Evolutionary conservation across 805 yeast species (phyloP).

Genomic region (Pichia kluyveri): DNA sequence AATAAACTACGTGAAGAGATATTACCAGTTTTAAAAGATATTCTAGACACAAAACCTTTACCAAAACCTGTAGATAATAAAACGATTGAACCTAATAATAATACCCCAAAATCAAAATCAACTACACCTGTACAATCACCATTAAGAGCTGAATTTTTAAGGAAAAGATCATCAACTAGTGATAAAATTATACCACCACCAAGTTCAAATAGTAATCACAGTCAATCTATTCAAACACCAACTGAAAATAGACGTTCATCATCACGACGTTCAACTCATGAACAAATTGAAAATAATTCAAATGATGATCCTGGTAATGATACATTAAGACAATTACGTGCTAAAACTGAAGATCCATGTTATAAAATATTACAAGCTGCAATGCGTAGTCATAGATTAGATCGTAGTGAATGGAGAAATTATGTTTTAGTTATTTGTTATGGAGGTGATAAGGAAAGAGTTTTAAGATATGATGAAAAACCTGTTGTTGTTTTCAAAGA

Average conservation of each 20-base stretch:
- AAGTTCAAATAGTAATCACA: no score
- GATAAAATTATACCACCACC: no score
- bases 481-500: slow-evolving; percentile 84
- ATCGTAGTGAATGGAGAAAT: slow-evolving; percentile 74
- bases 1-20: slow-evolving; percentile 52
- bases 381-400: slow-evolving; percentile 73
- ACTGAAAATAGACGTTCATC: background rate
- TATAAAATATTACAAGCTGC: slow-evolving; percentile 82
- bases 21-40: slow-evolving; percentile 50
- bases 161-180: background rate
- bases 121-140: background rate
- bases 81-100: no score
- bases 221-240: slow-evolving; percentile 32
- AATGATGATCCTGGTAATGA: slow-evolving; percentile 27
- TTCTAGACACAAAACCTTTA: slow-evolving; percentile 58
- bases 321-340: slow-evolving; percentile 75
- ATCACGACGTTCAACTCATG: background rate
- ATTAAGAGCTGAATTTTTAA: slow-evolving; percentile 1
- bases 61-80: slow-evolving; percentile 40
- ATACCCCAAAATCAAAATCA: slow-evolving; percentile 10
- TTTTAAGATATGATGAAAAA: slow-evolving; percentile 73
- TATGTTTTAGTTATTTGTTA: slow-evolving; percentile 85
- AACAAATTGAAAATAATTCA: background rate
- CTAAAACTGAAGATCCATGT: slow-evolving; percentile 87
- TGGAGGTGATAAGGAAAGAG: slow-evolving; percentile 86